Conservation (phyloP, 2,329 filamentous ascomycete species). For the Zymoseptoria crescenta region DNA sequence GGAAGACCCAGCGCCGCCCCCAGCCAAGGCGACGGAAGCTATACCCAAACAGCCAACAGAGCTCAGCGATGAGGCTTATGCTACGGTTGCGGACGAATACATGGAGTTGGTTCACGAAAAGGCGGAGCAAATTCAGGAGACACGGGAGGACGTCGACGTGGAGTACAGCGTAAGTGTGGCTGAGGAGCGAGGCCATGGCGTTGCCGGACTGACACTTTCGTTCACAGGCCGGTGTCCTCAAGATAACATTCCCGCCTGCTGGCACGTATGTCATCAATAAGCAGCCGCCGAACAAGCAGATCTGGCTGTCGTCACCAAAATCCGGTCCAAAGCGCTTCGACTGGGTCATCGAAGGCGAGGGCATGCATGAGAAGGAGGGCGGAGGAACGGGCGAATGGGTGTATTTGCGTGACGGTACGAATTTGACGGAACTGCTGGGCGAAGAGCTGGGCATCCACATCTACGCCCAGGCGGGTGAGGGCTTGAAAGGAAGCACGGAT, state of each 20-base stretch:
- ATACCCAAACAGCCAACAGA: slow-evolving; percentile 48
- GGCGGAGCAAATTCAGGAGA: slow-evolving; percentile 69
- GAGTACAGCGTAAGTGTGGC: slow-evolving; percentile 70
- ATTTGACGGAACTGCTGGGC: slow-evolving; percentile 62
- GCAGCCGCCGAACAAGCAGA: slow-evolving; percentile 93
- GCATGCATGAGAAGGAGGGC: slow-evolving; percentile 71
- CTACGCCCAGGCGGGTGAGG: slow-evolving; percentile 23
- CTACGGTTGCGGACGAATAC: slow-evolving; percentile 68
- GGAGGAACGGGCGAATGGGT: slow-evolving; percentile 72
- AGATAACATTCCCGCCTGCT: slow-evolving; percentile 57
- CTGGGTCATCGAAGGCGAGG: slow-evolving; percentile 68
- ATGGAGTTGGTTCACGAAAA: slow-evolving; percentile 52
- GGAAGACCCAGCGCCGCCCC: slow-evolving; percentile 34
- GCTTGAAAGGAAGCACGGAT: slow-evolving; percentile 20
- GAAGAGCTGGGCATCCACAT: slow-evolving; percentile 68
- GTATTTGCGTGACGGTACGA: slow-evolving; percentile 75
- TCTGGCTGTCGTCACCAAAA: slow-evolving; percentile 89
- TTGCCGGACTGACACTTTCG: slow-evolving; percentile 4
- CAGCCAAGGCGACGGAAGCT: slow-evolving; percentile 26
- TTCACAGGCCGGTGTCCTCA: slow-evolving; percentile 73
- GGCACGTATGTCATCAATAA: slow-evolving; percentile 96
- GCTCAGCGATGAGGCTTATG: slow-evolving; percentile 64
- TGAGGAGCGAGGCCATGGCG: background rate
- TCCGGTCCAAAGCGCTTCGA: slow-evolving; percentile 93
- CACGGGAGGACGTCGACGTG: slow-evolving; percentile 68